phyloP scores from a whole-genome alignment of 2,329 filamentous ascomycete genomes.

The Aspergillus ibericus region DNA sequence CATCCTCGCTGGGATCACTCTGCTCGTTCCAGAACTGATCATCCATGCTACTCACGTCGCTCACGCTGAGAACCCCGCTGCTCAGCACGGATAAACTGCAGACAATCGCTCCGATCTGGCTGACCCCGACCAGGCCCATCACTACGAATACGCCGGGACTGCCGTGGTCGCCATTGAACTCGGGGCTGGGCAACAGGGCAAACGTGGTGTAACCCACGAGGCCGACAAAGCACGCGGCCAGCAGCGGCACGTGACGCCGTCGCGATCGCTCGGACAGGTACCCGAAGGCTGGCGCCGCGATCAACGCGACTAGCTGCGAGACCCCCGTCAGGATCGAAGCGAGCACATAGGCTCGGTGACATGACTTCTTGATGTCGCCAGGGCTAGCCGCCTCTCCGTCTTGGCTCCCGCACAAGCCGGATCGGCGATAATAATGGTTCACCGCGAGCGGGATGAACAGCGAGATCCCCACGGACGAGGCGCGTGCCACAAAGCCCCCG shows the following conservation, averaged over 20 bases:
- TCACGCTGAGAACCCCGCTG: conserved; percentile 66
- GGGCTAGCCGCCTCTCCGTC: conserved; percentile 30
- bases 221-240: conserved; percentile 70
- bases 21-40: neutral
- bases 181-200: conserved; percentile 73
- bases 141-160: conserved; percentile 70
- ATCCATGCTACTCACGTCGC: neutral
- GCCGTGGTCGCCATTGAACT: conserved; percentile 69
- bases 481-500: conserved; percentile 90
- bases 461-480: conserved; percentile 91
- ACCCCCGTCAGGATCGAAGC: conserved; percentile 85
- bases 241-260: conserved; percentile 70
- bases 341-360: conserved; percentile 81
- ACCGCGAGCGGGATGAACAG: conserved; percentile 92
- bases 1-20: neutral
- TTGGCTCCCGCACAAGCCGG: conserved; percentile 69
- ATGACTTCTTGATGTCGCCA: conserved; percentile 76
- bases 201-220: conserved; percentile 76
- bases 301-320: conserved; percentile 79
- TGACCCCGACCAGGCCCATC: conserved; percentile 79
- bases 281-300: conserved; percentile 84
- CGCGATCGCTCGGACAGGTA: conserved; percentile 71
- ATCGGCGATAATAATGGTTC: conserved; percentile 82
- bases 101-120: conserved; percentile 94
- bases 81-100: conserved; percentile 89